These are phyloP conservation scores for Nitzschia sp. DNA, from an alignment of 108 stramenopile species.

Conservation along the genomic window DNA sequence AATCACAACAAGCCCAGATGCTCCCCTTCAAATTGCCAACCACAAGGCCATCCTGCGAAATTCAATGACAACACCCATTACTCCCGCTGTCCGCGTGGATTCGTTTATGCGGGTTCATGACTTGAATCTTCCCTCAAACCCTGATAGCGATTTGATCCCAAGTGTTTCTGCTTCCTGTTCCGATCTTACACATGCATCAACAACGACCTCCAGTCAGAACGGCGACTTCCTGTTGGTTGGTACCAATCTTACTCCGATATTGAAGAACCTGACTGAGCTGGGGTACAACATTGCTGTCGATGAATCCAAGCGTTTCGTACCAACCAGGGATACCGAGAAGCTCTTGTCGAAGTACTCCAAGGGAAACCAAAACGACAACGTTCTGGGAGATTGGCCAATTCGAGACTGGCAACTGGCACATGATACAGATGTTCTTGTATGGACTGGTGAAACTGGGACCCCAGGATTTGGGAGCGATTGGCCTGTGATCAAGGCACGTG, in stretches of 20 bases:
- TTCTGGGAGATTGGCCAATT: conserved; percentile 24
- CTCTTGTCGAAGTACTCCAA: conserved; percentile 28
- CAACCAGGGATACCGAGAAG: conserved; percentile 49
- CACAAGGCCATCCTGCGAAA: background rate
- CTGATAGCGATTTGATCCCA: background rate
- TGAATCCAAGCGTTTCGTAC: conserved; percentile 61
- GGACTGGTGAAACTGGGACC: conserved; percentile 26
- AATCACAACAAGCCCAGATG: background rate
- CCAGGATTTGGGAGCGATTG: conserved; percentile 43
- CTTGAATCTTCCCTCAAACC: conserved; percentile 8
- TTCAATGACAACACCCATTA: conserved; percentile 2
- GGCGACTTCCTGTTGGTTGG: conserved; percentile 21
- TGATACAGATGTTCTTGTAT: conserved; percentile 36
- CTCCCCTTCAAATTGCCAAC: background rate
- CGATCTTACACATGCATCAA: background rate
- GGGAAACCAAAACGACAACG: background rate
- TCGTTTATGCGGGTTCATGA: conserved; percentile 37
- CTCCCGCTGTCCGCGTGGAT: background rate
- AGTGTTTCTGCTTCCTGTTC: background rate
- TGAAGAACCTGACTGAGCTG: conserved; percentile 46
- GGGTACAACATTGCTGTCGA: conserved; percentile 51
- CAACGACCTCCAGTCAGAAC: background rate
- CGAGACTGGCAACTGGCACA: conserved; percentile 22
- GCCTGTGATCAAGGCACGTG: conserved; percentile 64
- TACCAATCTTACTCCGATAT: conserved; percentile 19